Evolutionary conservation across 1,139 yeast species (phyloP).

Genomic region (Taiozyma sp.): DNA sequence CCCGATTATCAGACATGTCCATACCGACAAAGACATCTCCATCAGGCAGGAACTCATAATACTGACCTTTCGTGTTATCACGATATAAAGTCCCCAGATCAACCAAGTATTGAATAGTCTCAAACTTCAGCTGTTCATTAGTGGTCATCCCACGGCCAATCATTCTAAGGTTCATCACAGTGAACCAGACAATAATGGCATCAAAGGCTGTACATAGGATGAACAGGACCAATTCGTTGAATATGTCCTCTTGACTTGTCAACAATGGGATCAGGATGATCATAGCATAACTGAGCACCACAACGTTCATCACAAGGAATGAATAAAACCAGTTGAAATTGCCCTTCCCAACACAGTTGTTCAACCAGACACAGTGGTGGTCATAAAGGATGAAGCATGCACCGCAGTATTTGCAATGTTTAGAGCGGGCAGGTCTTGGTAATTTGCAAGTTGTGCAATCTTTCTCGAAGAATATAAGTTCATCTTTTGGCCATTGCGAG

Average conservation of each 20-base stretch:
- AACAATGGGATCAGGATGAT: conserved; percentile 25
- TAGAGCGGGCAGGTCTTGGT: conserved; percentile 81
- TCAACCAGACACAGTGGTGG: conserved; percentile 95
- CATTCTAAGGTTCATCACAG: conserved; percentile 54
- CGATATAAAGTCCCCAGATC: conserved; percentile 37
- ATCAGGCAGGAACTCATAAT: conserved; percentile 15
- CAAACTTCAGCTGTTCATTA: conserved; percentile 85
- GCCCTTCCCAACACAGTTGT: conserved; percentile 79
- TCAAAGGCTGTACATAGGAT: conserved; percentile 49
- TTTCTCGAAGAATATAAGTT: conserved; percentile 16
- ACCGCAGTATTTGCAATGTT: conserved; percentile 77
- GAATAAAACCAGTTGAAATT: conserved; percentile 68
- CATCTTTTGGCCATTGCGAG: conserved; percentile 11
- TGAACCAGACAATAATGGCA: conserved; percentile 50
- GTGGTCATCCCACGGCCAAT: conserved; percentile 85
- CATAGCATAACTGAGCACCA: conserved; percentile 59
- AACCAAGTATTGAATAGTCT: conserved; percentile 57
- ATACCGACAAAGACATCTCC: conserved; percentile 19
- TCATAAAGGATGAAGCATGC: conserved; percentile 66
- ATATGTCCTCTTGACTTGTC: conserved; percentile 10
- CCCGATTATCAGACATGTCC: conserved; percentile 13
- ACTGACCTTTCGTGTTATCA: conserved; percentile 16
- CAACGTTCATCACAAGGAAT: conserved; percentile 52
- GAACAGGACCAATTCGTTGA: conserved; percentile 15
- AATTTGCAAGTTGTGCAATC: conserved; percentile 52